Percentiles rank a stretch among this genome's conserved stretches.
These are phyloP conservation scores for Aristolochia contorta DNA, from an alignment of 164 flowering plant genomes.

Conservation along the genomic window DNA sequence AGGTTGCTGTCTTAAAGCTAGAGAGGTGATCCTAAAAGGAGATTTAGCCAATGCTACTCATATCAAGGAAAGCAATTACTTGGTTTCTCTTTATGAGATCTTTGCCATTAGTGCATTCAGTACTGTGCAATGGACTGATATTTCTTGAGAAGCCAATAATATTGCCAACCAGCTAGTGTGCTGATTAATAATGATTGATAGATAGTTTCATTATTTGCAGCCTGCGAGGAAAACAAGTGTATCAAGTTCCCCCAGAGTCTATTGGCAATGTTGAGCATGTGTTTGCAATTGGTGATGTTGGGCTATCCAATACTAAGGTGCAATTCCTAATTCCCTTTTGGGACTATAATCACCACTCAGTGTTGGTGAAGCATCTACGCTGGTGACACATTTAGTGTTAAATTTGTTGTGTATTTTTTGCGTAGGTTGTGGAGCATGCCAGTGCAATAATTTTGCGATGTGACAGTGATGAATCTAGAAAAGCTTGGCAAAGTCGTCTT, in stretches of 20 bases:
- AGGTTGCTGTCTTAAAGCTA: too few relatives aligned
- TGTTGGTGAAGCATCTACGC: neutral
- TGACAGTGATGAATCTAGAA: constrained; percentile 62
- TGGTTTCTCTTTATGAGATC: too few relatives aligned
- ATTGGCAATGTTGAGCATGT: constrained; percentile 60
- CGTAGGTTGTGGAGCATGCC: constrained; percentile 68
- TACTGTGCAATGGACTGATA: too few relatives aligned
- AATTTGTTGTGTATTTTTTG: constrained; percentile 3
- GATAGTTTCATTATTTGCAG: constrained; percentile 24
- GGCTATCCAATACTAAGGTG: constrained; percentile 55
- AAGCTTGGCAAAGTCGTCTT: constrained; percentile 63
- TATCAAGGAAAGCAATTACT: too few relatives aligned
- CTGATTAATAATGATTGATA: neutral
- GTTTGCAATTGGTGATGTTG: constrained; percentile 56
- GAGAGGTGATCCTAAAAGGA: too few relatives aligned
- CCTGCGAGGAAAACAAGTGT: constrained; percentile 66
- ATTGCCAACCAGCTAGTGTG: too few relatives aligned
- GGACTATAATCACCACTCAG: neutral
- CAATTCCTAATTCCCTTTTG: constrained; percentile 1
- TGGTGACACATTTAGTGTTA: neutral
- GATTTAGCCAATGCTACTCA: too few relatives aligned
- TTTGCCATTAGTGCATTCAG: too few relatives aligned
- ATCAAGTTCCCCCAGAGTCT: constrained; percentile 48
- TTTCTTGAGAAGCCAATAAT: too few relatives aligned
- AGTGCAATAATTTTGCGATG: constrained; percentile 62